Evolutionary conservation across 805 yeast genomes (phyloP).

Genomic region (Nakazawaea ishiwadae): DNA sequence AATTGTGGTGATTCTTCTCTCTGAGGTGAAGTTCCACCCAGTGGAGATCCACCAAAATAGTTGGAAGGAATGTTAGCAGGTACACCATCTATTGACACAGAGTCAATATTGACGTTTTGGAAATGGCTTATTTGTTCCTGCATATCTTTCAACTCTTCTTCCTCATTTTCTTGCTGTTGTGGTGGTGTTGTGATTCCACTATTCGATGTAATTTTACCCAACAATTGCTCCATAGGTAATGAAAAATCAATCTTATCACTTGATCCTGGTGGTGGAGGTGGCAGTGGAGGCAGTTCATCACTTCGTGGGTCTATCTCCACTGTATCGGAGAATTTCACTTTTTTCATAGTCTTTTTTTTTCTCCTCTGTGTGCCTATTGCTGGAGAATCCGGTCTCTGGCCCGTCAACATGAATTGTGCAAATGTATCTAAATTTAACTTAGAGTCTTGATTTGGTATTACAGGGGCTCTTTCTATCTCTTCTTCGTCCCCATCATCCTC

Average conservation of each 20-base stretch:
- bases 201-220: conserved; percentile 35
- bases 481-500: conserved; percentile 34
- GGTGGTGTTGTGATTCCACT: conserved; percentile 18
- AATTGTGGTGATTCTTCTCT: conserved; percentile 24
- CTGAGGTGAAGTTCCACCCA: conserved; percentile 4
- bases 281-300: conserved; percentile 9
- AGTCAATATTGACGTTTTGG: conserved; percentile 73
- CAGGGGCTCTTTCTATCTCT: conserved; percentile 31
- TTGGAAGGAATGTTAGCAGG: conserved; percentile 47
- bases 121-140: conserved; percentile 71
- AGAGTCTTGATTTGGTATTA: conserved; percentile 19
- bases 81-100: conserved; percentile 67
- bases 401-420: conserved; percentile 79
- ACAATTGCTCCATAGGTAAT: conserved; percentile 73
- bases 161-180: conserved; percentile 48
- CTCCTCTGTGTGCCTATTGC: conserved; percentile 29
- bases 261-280: conserved; percentile 16
- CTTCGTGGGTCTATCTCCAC: conserved; percentile 32
- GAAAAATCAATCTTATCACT: conserved; percentile 44
- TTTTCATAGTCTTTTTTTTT: conserved; percentile 43
- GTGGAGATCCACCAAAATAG: conserved; percentile 20
- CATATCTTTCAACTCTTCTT: conserved; percentile 68
- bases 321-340: conserved; percentile 71
- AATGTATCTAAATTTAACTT: conserved; percentile 81
- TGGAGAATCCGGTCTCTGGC: conserved; percentile 48